Conservation (phyloP, 805 yeast species). For the Kockiozyma suomiensis region DNA sequence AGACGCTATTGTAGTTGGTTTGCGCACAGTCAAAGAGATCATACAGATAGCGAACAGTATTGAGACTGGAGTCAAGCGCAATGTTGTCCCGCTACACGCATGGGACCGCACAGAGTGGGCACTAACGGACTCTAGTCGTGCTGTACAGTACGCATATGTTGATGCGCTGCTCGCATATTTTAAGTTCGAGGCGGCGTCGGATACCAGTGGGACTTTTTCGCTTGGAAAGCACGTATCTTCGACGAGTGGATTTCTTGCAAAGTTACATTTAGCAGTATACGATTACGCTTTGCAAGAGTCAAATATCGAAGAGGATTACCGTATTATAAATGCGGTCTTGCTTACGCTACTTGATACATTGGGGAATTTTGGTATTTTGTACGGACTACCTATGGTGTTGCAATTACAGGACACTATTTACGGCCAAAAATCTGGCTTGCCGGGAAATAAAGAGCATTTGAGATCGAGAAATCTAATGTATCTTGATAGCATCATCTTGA, state of each 20-base stretch:
- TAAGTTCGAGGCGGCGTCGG: slow-evolving; percentile 9
- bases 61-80: slow-evolving; percentile 30
- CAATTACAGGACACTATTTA: slow-evolving; percentile 22
- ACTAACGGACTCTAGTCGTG: slow-evolving; percentile 1
- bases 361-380: slow-evolving; percentile 19
- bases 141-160: slow-evolving; percentile 21
- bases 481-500: slow-evolving; percentile 15
- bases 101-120: slow-evolving; percentile 31
- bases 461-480: slow-evolving; percentile 1
- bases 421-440: not conserved
- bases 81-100: slow-evolving; percentile 22
- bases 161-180: slow-evolving; percentile 25
- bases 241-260: slow-evolving; percentile 17
- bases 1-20: slow-evolving; percentile 16
- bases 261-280: slow-evolving; percentile 18
- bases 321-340: slow-evolving; percentile 18
- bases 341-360: slow-evolving; percentile 11
- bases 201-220: not conserved
- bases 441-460: not conserved
- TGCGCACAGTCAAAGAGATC: slow-evolving; percentile 22
- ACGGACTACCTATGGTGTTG: slow-evolving; percentile 31
- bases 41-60: slow-evolving; percentile 24
- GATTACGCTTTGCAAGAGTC: slow-evolving; percentile 12
- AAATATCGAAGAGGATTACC: slow-evolving; percentile 35
- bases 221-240: slow-evolving; percentile 1